Base-by-base conservation (phyloP, 441 rosid genomes). In the Sinapis alba region DNA sequence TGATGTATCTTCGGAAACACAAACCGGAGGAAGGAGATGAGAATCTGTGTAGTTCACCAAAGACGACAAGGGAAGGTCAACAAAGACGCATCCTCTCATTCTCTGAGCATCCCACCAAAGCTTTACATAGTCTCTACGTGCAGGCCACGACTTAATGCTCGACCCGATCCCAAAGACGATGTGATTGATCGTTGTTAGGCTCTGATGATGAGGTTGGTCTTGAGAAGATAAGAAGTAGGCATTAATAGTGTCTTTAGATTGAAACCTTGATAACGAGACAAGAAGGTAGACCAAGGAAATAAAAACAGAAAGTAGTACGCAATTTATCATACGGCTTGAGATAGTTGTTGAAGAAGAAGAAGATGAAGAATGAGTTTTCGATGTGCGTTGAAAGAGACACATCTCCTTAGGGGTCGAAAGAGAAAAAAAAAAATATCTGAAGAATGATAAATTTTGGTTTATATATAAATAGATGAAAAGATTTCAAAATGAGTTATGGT, bases 11-110 rank as follows among this genome's bases (percentile, higher is more conserved):
- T 73, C 84, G 0, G 99, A 95, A 59, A 90, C 73, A 75, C 93
- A 90, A 4, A 88, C 20, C 0, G 97, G 89, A 54, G 97, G 98
- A 75, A 91, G 83, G 8, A 82, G 78, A n/a, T 73, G 43, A 2
- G 82, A 72, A 58, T 67, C 76, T 56, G 58, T 67, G 6, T 67
- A n/a, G 19, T 79, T 79, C 12, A 79, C 70, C 26, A 47, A 63
- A 0, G 65, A 64, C 0, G 59, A 50, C 6, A 85, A 88, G 23
- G 75, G 51, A 79, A 45, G 64, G 18, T 94, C 98, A 20, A 92
- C 67, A 61, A 92, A 95, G n/a, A 90, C 93, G n/a, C 97, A 95
- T 13, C 99, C 99, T 12, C 86, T 78, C 96, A 89, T 90, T 61
- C 70, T 75, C 1, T 50, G 38, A 4, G 88, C 79, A 43, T 83